A percentile compares a stretch with the other conserved stretches of the same genome.
These are phyloP conservation scores for Arthrobotrys pseudoclavata DNA, from an alignment of 2,329 filamentous ascomycete species.

Conservation along the genomic window DNA sequence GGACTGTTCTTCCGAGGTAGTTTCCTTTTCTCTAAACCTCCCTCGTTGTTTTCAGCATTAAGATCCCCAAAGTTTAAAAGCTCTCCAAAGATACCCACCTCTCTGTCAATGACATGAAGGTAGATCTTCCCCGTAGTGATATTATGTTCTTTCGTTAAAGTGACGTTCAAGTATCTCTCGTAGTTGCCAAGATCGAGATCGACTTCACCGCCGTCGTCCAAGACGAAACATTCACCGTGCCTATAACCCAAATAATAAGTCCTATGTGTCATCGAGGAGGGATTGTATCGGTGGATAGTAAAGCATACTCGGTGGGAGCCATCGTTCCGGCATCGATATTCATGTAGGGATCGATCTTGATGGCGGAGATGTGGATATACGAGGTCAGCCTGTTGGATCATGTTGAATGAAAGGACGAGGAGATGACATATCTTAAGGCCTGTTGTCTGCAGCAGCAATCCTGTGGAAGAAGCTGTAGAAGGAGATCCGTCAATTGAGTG, in stretches of 20 bases:
- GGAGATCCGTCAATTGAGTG: constrained; percentile 55
- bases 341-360: constrained; percentile 81
- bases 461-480: constrained; percentile 75
- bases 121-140: constrained; percentile 99
- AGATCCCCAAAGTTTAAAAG: background rate
- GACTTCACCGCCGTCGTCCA: constrained; percentile 83
- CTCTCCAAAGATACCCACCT: constrained; percentile 64
- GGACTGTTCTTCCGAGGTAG: constrained; percentile 89
- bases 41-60: background rate
- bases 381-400: constrained; percentile 61
- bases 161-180: constrained; percentile 84
- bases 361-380: constrained; percentile 72
- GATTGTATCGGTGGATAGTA: background rate
- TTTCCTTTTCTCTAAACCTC: constrained; percentile 71
- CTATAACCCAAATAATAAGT: constrained; percentile 66
- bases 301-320: constrained; percentile 73
- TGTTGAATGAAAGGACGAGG: constrained; percentile 41
- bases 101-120: constrained; percentile 83
- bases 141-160: constrained; percentile 87
- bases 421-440: constrained; percentile 78
- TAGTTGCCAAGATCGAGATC: constrained; percentile 83
- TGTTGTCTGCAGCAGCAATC: constrained; percentile 82
- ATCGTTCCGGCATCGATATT: constrained; percentile 82
- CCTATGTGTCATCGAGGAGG: background rate
- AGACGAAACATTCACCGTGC: constrained; percentile 90